These are phyloP conservation scores for Cyclotella cryptica DNA, from an alignment of 108 stramenopile species.

Conservation along the genomic window DNA sequence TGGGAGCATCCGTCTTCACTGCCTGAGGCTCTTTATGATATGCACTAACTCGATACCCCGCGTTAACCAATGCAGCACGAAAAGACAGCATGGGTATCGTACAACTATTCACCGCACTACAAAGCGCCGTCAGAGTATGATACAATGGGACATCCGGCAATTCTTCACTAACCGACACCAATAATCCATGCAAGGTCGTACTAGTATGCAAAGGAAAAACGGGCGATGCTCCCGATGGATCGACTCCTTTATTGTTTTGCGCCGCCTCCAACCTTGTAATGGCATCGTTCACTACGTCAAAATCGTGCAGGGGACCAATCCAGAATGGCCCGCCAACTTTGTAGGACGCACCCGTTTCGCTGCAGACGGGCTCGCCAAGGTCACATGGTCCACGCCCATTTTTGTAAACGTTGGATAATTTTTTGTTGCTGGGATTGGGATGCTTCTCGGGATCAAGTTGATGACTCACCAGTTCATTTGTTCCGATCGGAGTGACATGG, in stretches of 20 bases:
- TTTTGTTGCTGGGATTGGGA: constrained; percentile 60
- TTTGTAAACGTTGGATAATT: constrained; percentile 64
- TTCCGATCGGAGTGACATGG: constrained; percentile 69
- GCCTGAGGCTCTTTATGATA: constrained; percentile 95
- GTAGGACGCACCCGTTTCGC: constrained; percentile 82
- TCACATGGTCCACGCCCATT: constrained; percentile 55
- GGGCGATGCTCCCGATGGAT: constrained; percentile 46
- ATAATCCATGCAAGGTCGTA: constrained; percentile 76
- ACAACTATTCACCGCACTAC: constrained; percentile 68
- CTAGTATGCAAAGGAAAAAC: constrained; percentile 41
- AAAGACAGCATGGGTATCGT: constrained; percentile 79
- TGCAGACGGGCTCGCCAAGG: constrained; percentile 47
- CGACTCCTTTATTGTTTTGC: constrained; percentile 31
- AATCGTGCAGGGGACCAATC: constrained; percentile 94
- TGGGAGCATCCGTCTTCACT: constrained; percentile 96
- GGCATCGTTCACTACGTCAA: constrained; percentile 76
- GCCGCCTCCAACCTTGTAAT: constrained; percentile 71
- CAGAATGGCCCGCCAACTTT: constrained; percentile 96
- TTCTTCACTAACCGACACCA: constrained; percentile 93
- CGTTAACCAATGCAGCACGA: constrained; percentile 89
- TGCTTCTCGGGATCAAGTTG: constrained; percentile 56
- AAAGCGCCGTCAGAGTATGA: constrained; percentile 87
- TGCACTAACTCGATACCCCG: constrained; percentile 92
- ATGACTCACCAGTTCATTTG: constrained; percentile 45
- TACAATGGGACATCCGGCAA: constrained; percentile 92